Conservation (phyloP, 2,329 filamentous ascomycete species). For the Parastagonospora avenae region DNA sequence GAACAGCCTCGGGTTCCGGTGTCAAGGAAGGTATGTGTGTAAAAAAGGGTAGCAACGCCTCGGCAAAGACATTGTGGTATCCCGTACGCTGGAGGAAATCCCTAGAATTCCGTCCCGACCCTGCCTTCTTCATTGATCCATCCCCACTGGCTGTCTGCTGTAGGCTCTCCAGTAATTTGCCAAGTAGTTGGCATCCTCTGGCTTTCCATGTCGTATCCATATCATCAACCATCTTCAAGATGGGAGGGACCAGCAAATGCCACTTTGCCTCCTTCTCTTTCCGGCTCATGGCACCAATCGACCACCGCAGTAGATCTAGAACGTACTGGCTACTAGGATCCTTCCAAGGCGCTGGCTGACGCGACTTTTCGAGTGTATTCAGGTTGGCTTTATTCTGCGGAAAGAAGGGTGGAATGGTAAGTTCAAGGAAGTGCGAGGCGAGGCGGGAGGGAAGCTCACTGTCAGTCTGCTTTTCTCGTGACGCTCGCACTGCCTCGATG, state of each 20-base stretch:
- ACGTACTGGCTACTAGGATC: constrained; percentile 55
- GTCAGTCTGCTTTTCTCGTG: constrained; percentile 51
- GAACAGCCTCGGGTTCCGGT: constrained; percentile 70
- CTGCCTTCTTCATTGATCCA: constrained; percentile 25
- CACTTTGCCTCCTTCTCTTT: constrained; percentile 62
- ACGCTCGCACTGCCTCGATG: constrained; percentile 52
- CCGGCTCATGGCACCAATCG: constrained; percentile 58
- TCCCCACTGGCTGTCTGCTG: neutral
- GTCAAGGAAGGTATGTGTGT: constrained; percentile 78
- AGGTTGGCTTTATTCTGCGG: constrained; percentile 37
- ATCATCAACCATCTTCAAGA: constrained; percentile 73
- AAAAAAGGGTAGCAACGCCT: constrained; percentile 73
- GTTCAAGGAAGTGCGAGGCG: constrained; percentile 62
- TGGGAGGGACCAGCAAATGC: constrained; percentile 71
- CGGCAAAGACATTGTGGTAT: constrained; percentile 69
- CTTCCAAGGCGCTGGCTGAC: constrained; percentile 65
- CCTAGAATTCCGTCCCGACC: constrained; percentile 45
- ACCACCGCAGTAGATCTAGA: constrained; percentile 66
- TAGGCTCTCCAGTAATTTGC: constrained; percentile 57
- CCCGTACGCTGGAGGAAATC: constrained; percentile 59
- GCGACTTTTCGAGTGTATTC: constrained; percentile 61
- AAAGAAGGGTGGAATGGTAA: constrained; percentile 72
- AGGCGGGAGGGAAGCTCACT: constrained; percentile 58
- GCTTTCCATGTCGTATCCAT: constrained; percentile 58
- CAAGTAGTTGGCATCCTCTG: constrained; percentile 62